Evolutionary conservation across 345 rosid genomes (phyloP), one percentile per base, ranked within the genome.

Genomic region (Orychophragmus violaceus): DNA sequence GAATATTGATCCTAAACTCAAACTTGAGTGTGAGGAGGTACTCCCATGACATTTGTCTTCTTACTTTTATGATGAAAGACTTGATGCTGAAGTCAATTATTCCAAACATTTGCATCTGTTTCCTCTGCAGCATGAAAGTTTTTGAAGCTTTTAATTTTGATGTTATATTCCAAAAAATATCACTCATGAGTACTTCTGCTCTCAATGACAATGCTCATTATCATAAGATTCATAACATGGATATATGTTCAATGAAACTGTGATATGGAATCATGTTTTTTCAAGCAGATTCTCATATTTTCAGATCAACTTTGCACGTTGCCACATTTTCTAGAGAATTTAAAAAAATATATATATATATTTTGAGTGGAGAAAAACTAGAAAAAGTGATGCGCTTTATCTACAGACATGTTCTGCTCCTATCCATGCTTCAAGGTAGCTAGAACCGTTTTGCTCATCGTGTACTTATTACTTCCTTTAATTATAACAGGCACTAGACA

Each of bases 11-110:
- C 84, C 93, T 27, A 66, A 83, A 84, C 74, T 89, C 58, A 85
- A 85, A 80, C 76, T 78, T 21, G 91, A 87, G 68, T 89, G 96
- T 75, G 89, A 92, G 77, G 68, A 87, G 95, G 96, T 89, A 80
- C 49, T 24, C 28, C 53, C 9, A 21, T 51, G 18, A 23, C 57
- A 39, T 21, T 61, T 19, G 63, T 64, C 8, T 57, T 63, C 57
- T 36, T 4, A 22, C 25, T 49, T 51, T 44, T 56, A 18, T 23
- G 11, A 67, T 37, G 42, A 24, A 5, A 53, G 12, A 17, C 50
- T 41, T 48, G 65, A 27, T 71, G 11, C 41, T 13, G 8, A 44
- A 12, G 24, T 23, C 9, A 50, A 14, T 37, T 19, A 2, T 45
- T 44, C 19, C 2, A 11, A 44, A 8, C 66, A 3, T 3, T 13